Evolutionary conservation across 305 asterid species (phyloP), one percentile per base, ranked within the genome.

Genomic region (Solanum aculeatissimum): DNA sequence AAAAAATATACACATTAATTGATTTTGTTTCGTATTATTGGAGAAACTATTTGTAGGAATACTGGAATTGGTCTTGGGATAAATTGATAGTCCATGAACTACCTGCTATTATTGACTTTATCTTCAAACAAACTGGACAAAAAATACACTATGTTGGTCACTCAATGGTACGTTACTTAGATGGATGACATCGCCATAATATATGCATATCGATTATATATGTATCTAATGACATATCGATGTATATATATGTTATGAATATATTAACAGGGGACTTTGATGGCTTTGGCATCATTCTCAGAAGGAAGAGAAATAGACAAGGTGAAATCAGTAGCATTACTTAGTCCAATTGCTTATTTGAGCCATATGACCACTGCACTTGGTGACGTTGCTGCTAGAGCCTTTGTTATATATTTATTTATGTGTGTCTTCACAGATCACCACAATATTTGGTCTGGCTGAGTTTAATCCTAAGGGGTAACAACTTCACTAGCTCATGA

Each of bases 11-110:
- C 2, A 14, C 14, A 74, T 74, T 58, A 21, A n/a, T 58, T 47
- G 1, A 14, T 0, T 47, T 12, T 47, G 15, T 35, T 4, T 40
- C 35, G 21, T 25, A 65, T 66, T 32, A 32, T 66, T 18, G 75
- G 19, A 13, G n/a, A 45, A 72, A 43, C 80, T 21, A 72, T 74
- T 35, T 51, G 40, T 86, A 94, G 98, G 85, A 81, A 18, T 93
- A 86, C 77, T 96, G 99, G 99, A 63, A 96, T 38, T 96, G 98
- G 98, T 90, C 97, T 63, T 94, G 99, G 99, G 98, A 96, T 82
- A 98, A 96, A 14, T 79, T 96, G 70, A 96, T 89, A 45, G 85
- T n/a, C 40, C 91, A 93, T 74, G 99, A 96, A 81, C 72, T 96
- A 23, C 94, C 96, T 4, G 84, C 95, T 25, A 75, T 91, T 2